phyloP scores from a whole-genome alignment of 2,329 filamentous ascomycete genomes.

The Neofusicoccum parvum region DNA sequence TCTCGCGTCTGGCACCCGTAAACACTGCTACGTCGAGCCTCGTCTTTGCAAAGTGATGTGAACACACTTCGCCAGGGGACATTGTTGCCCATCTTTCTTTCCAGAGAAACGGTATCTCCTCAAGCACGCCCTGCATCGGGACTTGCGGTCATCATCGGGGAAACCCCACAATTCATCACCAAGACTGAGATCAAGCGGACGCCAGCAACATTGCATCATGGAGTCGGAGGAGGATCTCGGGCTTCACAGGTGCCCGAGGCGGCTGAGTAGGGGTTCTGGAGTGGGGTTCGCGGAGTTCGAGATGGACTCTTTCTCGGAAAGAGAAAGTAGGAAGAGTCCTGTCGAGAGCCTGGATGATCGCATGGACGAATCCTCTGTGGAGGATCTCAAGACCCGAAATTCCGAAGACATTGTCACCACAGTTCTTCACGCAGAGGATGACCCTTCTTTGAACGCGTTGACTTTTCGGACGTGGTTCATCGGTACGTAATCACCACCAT shows the following conservation, averaged over 20 bases:
- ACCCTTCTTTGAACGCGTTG: constrained; percentile 1
- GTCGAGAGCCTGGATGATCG: neutral
- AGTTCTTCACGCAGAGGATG: constrained; percentile 4
- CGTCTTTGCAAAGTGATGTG: neutral
- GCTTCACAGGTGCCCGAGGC: neutral
- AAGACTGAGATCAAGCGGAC: no score
- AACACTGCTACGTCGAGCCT: neutral
- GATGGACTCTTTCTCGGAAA: neutral
- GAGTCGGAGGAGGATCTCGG: neutral
- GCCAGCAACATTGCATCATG: neutral
- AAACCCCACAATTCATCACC: neutral
- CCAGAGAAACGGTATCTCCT: neutral
- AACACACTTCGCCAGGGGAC: neutral
- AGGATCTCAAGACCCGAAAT: neutral
- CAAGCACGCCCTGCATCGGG: neutral
- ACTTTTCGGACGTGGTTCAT: constrained; percentile 13
- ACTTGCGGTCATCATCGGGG: no score
- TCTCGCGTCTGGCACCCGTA: neutral
- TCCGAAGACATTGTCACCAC: constrained; percentile 1
- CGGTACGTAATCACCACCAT: constrained; percentile 1
- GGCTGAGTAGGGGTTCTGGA: neutral
- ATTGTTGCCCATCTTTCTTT: neutral
- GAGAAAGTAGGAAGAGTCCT: neutral
- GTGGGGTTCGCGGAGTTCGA: neutral
- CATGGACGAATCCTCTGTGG: neutral